These are phyloP conservation scores for Pseudogymnoascus sp. DNA, from an alignment of 2,329 filamentous ascomycete genomes.

Conservation along the genomic window DNA sequence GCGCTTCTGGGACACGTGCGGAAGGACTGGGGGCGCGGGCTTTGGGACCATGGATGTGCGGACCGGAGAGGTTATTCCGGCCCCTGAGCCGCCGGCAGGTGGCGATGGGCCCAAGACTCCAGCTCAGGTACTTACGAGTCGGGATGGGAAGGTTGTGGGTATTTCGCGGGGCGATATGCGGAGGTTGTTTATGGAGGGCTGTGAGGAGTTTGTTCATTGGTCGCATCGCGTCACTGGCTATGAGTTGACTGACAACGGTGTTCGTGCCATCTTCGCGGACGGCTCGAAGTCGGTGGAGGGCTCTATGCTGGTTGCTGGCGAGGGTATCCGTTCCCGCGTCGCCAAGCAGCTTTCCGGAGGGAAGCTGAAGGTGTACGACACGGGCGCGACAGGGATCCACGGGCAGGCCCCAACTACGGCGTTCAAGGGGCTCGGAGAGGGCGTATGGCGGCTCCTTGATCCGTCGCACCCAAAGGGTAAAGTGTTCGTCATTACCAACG, in stretches of 20 bases:
- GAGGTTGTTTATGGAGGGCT: slow-evolving; percentile 47
- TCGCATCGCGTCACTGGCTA: slow-evolving; percentile 49
- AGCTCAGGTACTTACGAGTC: slow-evolving; percentile 36
- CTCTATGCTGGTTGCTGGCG: slow-evolving; percentile 51
- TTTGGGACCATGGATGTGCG: slow-evolving; percentile 44
- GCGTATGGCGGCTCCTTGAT: slow-evolving; percentile 52
- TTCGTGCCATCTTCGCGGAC: slow-evolving; percentile 51
- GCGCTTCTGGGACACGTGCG: slow-evolving; percentile 51
- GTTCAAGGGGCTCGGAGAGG: slow-evolving; percentile 55
- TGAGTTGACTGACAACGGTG: slow-evolving; percentile 46
- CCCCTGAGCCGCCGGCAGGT: slow-evolving; percentile 19
- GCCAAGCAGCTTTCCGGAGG: slow-evolving; percentile 52
- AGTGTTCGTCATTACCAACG: slow-evolving; percentile 55
- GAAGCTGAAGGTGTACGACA: slow-evolving; percentile 54
- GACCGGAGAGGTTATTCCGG: slow-evolving; percentile 39
- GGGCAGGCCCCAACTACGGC: slow-evolving; percentile 55
- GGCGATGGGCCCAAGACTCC: slow-evolving; percentile 23
- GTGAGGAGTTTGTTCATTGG: slow-evolving; percentile 49
- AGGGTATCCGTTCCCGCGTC: slow-evolving; percentile 54
- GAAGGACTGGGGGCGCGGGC: slow-evolving; percentile 51
- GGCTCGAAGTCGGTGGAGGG: slow-evolving; percentile 52
- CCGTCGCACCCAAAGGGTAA: slow-evolving; percentile 37
- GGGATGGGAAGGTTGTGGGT: slow-evolving; percentile 52
- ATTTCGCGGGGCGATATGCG: slow-evolving; percentile 59
- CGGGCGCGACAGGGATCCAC: slow-evolving; percentile 56